Percentiles rank a stretch among this genome's conserved stretches.
Conservation (phyloP, 2,329 filamentous ascomycete genomes). For the Endocalyx cinctus region DNA sequence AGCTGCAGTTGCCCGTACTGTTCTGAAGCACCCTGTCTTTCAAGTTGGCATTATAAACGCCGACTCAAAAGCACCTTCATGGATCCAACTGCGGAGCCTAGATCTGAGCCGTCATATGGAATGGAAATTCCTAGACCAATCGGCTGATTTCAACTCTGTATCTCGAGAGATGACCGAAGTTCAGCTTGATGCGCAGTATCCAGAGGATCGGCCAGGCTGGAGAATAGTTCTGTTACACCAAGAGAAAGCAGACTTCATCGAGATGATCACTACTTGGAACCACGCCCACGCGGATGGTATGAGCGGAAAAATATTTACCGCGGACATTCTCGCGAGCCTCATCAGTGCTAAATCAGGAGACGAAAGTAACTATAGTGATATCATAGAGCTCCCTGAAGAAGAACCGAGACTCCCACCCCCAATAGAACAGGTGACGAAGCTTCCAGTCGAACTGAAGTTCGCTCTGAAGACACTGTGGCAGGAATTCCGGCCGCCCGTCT, state of each 20-base stretch:
- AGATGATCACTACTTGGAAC: conserved; percentile 10
- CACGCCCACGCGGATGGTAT: conserved; percentile 2
- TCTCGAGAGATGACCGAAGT: conserved; percentile 2
- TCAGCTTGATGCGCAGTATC: conserved; percentile 13
- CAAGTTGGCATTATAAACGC: conserved; percentile 15
- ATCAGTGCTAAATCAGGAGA: neutral
- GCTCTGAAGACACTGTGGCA: neutral
- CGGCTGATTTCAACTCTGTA: conserved; percentile 6
- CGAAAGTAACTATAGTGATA: too few relatives aligned
- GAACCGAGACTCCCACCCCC: neutral
- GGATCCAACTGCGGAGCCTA: conserved; percentile 12
- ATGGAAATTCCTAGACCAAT: conserved; percentile 11
- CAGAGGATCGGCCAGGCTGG: conserved; percentile 14
- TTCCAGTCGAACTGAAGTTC: neutral
- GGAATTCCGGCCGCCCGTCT: neutral
- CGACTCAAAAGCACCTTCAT: conserved; percentile 10
- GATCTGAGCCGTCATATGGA: conserved; percentile 14
- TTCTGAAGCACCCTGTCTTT: conserved; percentile 14
- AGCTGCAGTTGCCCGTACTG: conserved; percentile 8
- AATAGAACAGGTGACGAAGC: neutral
- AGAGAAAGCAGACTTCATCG: conserved; percentile 3
- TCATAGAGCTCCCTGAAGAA: neutral
- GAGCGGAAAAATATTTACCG: neutral
- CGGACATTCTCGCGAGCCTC: neutral
- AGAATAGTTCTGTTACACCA: conserved; percentile 11